Base-by-base conservation (phyloP, 495 filamentous ascomycete genomes). In the Penicillium paxilli region DNA sequence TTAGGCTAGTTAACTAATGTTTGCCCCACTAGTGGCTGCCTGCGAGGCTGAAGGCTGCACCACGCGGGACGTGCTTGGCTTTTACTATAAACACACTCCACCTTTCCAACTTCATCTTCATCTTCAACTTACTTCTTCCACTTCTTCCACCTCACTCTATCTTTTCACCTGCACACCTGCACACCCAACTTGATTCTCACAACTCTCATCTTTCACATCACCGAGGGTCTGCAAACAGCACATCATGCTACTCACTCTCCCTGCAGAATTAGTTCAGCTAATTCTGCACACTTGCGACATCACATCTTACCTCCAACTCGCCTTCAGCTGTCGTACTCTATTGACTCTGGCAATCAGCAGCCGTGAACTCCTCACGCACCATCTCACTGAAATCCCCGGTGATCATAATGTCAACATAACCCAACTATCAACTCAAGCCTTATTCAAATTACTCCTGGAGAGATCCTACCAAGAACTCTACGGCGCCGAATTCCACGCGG, bases 281-380 rank as follows among this genome's bases (percentile, higher is more conserved):
- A 49, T 78, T 38, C 55, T 78, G 16, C 51, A 57, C 26, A 53
- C 60, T n/a, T 67, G 67, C 26, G 68, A 64, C 11, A 64, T 68
- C 0, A 52, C 69, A 5, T 48, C 64, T 5, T 78, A 67, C 38
- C 49, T 77, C 19, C 70, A 78, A 35, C 56, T 60, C 4, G 64
- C 73, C 5, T 58, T 67, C 25, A 55, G 61, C 40, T 72, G 67
- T 45, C 70, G 59, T 14, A 46, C 55, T 47, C 80, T 96, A n/a
- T 91, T 94, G 80, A 89, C 90, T 77, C 78, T 96, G 59, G 92
- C 92, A 49, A 89, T 89, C 14, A 89, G 83, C 63, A 95, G 88
- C 32, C 66, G 71, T 10, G 62, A 71, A 38, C 57, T 70, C 3
- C 55, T 76, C 12, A 11, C 71, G 4, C 56, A 67, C 40, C 75